These are phyloP conservation scores for Aspergillus sp. DNA, from an alignment of 2,329 filamentous ascomycete species.

Conservation along the genomic window DNA sequence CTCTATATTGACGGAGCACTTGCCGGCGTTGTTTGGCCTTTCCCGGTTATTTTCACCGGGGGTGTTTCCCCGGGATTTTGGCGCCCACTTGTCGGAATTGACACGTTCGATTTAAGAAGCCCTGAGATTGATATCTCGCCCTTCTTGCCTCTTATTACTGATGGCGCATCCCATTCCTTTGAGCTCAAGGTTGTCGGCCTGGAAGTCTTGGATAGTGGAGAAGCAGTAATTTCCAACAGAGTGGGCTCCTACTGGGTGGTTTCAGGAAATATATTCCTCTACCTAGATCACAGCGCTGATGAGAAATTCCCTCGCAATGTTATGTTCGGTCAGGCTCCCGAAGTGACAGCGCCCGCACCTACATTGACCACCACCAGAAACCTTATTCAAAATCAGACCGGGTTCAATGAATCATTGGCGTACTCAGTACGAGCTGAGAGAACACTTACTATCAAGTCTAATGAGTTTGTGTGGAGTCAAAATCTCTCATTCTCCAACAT, in stretches of 20 bases:
- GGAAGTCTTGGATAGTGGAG: conserved; percentile 57
- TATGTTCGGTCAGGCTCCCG: conserved; percentile 28
- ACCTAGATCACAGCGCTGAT: conserved; percentile 57
- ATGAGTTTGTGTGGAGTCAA: conserved; percentile 61
- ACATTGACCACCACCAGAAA: conserved; percentile 52
- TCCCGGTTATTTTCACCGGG: conserved; percentile 80
- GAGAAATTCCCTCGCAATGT: conserved; percentile 20
- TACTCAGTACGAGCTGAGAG: conserved; percentile 64
- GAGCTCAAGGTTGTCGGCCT: conserved; percentile 70
- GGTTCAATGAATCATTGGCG: conserved; percentile 62
- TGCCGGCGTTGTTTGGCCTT: conserved; percentile 79
- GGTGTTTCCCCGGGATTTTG: conserved; percentile 77
- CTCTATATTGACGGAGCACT: conserved; percentile 73
- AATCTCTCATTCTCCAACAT: conserved; percentile 59
- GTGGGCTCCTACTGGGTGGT: conserved; percentile 75
- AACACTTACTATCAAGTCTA: conserved; percentile 58
- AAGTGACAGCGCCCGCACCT: conserved; percentile 46
- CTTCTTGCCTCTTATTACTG: conserved; percentile 71
- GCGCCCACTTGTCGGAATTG: conserved; percentile 76
- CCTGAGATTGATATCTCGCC: conserved; percentile 82
- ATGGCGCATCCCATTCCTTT: conserved; percentile 69
- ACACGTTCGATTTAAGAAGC: conserved; percentile 78
- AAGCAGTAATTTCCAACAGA: conserved; percentile 55
- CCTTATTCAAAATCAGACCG: conserved; percentile 44
- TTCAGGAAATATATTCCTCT: conserved; percentile 80